These are phyloP conservation scores for Claviceps africana DNA, from an alignment of 2,329 filamentous ascomycete genomes.

Conservation along the genomic window DNA sequence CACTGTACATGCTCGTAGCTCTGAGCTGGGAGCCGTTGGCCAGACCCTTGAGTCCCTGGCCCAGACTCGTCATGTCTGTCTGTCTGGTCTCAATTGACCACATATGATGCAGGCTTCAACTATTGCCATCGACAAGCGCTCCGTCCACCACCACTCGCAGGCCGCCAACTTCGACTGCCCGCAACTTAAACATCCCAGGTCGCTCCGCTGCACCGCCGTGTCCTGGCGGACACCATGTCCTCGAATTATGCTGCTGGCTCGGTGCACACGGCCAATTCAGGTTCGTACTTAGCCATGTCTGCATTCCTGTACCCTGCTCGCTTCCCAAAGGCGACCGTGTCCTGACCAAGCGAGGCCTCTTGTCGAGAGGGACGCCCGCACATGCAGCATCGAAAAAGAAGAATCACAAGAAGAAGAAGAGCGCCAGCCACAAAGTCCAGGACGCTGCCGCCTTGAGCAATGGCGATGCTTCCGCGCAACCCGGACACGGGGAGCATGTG, in stretches of 20 bases:
- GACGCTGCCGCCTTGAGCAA: slow-evolving; percentile 22
- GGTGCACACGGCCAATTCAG: slow-evolving; percentile 21
- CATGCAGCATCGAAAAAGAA: slow-evolving; percentile 37
- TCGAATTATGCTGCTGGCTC: slow-evolving; percentile 23
- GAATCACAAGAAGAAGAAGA: slow-evolving; percentile 47
- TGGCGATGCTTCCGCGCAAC: slow-evolving; percentile 13
- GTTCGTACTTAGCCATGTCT: slow-evolving; percentile 18
- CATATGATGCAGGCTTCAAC: background rate
- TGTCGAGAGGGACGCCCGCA: background rate
- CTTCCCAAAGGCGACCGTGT: slow-evolving; percentile 14
- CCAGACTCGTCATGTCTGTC: slow-evolving; percentile 2
- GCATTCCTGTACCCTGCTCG: background rate
- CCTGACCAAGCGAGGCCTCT: slow-evolving; percentile 11
- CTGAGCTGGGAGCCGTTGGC: background rate
- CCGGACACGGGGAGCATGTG: slow-evolving; percentile 25
- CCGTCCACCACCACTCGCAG: slow-evolving; percentile 5
- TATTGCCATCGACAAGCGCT: slow-evolving; percentile 3
- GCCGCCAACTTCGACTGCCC: slow-evolving; percentile 8
- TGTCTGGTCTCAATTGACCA: background rate
- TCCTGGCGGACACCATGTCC: slow-evolving; percentile 22
- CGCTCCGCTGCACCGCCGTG: slow-evolving; percentile 5
- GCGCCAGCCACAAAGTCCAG: slow-evolving; percentile 33
- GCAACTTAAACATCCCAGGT: background rate
- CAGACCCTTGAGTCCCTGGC: background rate
- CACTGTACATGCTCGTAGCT: no score